These are phyloP conservation scores for Pyrenopolyporus hunteri DNA, from an alignment of 495 filamentous ascomycete species.

Conservation along the genomic window DNA sequence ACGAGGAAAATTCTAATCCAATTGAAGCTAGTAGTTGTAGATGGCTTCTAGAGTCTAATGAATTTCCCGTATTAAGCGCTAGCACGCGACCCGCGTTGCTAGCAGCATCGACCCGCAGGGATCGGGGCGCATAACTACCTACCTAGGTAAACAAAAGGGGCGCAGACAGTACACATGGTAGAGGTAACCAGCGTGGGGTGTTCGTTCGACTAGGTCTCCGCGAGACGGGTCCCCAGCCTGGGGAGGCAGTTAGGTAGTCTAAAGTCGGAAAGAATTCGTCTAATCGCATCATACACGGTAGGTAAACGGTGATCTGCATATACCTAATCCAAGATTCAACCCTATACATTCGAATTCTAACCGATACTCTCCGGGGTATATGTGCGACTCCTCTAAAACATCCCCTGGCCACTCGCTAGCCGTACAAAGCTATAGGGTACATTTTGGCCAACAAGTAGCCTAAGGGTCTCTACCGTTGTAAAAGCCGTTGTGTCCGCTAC, in stretches of 20 bases:
- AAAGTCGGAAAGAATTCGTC: constrained; percentile 5
- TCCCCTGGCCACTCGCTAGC: constrained; percentile 71
- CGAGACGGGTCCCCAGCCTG: constrained; percentile 16
- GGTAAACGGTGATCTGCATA: constrained; percentile 1
- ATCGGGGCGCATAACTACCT: no score
- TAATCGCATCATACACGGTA: constrained; percentile 19
- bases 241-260: constrained; percentile 8
- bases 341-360: constrained; percentile 1
- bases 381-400: constrained; percentile 58
- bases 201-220: not conserved
- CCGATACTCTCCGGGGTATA: constrained; percentile 27
- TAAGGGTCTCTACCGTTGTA: constrained; percentile 79
- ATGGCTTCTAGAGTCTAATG: no score
- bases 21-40: no score
- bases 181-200: not conserved
- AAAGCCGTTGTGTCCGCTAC: constrained; percentile 79
- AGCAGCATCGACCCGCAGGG: no score
- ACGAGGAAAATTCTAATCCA: no score
- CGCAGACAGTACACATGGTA: not conserved
- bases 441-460: constrained; percentile 80
- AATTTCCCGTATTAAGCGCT: not conserved
- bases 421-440: constrained; percentile 86
- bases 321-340: not conserved
- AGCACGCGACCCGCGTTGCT: no score
- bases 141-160: no score